phyloP scores from a whole-genome alignment of 1,284 basidiomycete genomes.

The Vanrija sp. region DNA sequence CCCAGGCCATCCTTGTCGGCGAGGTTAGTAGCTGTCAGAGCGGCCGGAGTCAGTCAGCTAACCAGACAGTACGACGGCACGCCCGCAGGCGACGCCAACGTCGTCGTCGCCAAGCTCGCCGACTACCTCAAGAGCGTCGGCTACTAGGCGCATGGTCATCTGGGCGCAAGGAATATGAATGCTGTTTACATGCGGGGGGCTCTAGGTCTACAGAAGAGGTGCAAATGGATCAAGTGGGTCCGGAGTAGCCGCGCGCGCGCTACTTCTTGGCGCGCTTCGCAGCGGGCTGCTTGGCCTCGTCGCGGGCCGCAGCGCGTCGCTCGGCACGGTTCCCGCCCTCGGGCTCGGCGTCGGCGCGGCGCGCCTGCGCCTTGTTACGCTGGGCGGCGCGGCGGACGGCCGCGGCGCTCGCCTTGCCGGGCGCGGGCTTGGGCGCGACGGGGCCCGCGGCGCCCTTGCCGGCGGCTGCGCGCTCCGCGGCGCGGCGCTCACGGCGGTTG shows the following conservation, averaged over 20 bases:
- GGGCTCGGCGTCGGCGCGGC: conserved; percentile 1
- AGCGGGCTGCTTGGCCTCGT: background rate
- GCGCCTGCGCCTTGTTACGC: conserved; percentile 1
- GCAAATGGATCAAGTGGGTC: background rate
- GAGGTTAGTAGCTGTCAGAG: conserved; percentile 46
- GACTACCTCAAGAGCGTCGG: conserved; percentile 70
- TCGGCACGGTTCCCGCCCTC: conserved; percentile 5
- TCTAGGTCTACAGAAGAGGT: background rate
- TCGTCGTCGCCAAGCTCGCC: conserved; percentile 68
- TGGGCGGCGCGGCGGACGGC: conserved; percentile 9
- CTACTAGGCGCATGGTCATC: conserved; percentile 33
- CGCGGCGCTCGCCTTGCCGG: background rate
- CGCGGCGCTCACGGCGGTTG: conserved; percentile 17
- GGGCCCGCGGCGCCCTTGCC: conserved; percentile 2
- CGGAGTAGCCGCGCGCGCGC: background rate
- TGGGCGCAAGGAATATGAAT: conserved; percentile 1
- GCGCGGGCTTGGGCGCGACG: background rate
- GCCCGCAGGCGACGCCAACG: conserved; percentile 64
- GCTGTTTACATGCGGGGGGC: background rate
- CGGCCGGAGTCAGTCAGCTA: background rate
- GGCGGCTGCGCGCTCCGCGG: conserved; percentile 6
- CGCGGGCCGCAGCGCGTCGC: background rate
- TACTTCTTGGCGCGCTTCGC: conserved; percentile 3
- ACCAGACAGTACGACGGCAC: conserved; percentile 56
- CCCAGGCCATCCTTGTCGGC: conserved; percentile 78